Evolutionary conservation across 345 rosid genomes (phyloP).

Genomic region (Aegle marmelos): DNA sequence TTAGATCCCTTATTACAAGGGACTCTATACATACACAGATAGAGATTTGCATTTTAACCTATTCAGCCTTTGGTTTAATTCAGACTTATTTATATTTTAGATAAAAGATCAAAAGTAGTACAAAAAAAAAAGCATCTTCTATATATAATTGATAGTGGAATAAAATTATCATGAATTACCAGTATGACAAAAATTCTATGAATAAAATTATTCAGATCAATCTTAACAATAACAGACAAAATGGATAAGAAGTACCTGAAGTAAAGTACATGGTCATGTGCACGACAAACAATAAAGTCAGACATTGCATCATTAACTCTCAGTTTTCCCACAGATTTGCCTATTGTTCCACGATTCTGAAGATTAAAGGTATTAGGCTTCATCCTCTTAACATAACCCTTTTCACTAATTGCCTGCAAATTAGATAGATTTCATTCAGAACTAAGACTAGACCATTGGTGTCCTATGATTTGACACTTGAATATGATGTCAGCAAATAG

Average conservation of each 20-base stretch:
- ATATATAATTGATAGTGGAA: background rate
- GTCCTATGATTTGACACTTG: background rate
- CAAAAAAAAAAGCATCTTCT: background rate
- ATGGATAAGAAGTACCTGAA: slow-evolving; percentile 58
- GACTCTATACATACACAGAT: too few species aligned
- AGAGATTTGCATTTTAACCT: too few species aligned
- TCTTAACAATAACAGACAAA: background rate
- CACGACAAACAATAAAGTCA: slow-evolving; percentile 85
- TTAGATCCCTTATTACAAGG: too few species aligned
- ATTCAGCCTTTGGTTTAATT: too few species aligned
- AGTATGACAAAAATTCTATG: background rate
- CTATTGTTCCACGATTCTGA: slow-evolving; percentile 90
- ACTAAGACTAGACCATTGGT: background rate
- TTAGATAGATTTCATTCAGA: slow-evolving; percentile 12
- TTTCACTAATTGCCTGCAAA: slow-evolving; percentile 88
- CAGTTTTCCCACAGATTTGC: slow-evolving; percentile 94
- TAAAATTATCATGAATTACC: background rate
- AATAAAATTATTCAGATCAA: background rate
- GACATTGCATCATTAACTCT: slow-evolving; percentile 90
- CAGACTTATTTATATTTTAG: too few species aligned
- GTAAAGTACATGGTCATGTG: slow-evolving; percentile 89
- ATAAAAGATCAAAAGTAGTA: too few species aligned
- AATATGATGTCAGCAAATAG: background rate
- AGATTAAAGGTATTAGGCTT: slow-evolving; percentile 85
- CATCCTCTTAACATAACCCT: slow-evolving; percentile 96